These are phyloP conservation scores for Cyberlindnera maclurae DNA, from an alignment of 805 yeast genomes.

Conservation along the genomic window DNA sequence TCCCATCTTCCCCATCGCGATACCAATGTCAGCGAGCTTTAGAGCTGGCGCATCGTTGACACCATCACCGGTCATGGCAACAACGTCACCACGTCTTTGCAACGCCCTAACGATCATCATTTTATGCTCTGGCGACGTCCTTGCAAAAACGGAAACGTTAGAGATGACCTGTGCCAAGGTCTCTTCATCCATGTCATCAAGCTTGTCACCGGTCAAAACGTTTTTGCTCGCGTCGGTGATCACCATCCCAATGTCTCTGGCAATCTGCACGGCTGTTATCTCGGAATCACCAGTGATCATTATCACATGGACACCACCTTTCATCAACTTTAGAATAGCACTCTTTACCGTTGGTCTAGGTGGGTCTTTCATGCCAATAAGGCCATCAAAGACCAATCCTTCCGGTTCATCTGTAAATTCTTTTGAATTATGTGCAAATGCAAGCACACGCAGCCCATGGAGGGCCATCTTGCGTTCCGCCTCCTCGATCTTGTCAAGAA, in stretches of 20 bases:
- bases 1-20: slow-evolving; percentile 89
- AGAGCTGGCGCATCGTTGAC: slow-evolving; percentile 98
- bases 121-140: slow-evolving; percentile 94
- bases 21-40: slow-evolving; percentile 92
- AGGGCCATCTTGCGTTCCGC: slow-evolving; percentile 63
- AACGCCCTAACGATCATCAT: slow-evolving; percentile 84
- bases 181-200: slow-evolving; percentile 67
- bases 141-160: slow-evolving; percentile 83
- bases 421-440: slow-evolving; percentile 54
- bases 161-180: slow-evolving; percentile 70
- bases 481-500: slow-evolving; percentile 39
- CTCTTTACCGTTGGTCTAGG: slow-evolving; percentile 82
- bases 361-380: slow-evolving; percentile 96
- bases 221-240: slow-evolving; percentile 53
- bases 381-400: slow-evolving; percentile 71
- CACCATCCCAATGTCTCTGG: slow-evolving; percentile 86
- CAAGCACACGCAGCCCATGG: slow-evolving; percentile 82
- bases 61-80: slow-evolving; percentile 99
- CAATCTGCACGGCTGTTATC: slow-evolving; percentile 79
- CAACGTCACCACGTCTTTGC: slow-evolving; percentile 87
- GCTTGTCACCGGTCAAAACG: slow-evolving; percentile 78
- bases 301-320: slow-evolving; percentile 94
- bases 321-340: slow-evolving; percentile 68
- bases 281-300: slow-evolving; percentile 97
- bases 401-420: slow-evolving; percentile 39